A percentile compares a stretch with the other conserved stretches of the same genome.
These are phyloP conservation scores for Colletotrichum aenigma DNA, from an alignment of 2,329 filamentous ascomycete genomes.

Conservation along the genomic window DNA sequence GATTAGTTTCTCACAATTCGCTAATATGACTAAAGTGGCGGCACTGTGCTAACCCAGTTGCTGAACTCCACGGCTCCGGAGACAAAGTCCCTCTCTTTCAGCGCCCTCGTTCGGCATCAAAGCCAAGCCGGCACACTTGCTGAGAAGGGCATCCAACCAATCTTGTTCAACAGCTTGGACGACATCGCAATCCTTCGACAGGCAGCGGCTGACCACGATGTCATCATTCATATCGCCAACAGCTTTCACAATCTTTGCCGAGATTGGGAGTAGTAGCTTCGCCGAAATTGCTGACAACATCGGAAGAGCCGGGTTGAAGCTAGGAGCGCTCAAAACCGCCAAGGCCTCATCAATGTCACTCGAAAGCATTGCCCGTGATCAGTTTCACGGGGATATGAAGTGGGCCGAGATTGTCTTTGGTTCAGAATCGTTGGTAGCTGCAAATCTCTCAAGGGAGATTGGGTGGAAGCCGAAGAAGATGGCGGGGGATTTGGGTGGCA, in stretches of 20 bases:
- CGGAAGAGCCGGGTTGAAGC: not conserved
- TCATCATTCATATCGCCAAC: not conserved
- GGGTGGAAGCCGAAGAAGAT: not conserved
- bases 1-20: rapidly evolving
- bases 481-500: not conserved
- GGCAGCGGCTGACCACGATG: not conserved
- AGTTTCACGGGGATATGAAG: not conserved
- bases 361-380: not conserved
- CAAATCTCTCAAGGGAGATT: not conserved
- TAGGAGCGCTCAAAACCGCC: not conserved
- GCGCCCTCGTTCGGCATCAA: not conserved
- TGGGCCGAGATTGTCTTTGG: not conserved
- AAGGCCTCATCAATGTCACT: not conserved
- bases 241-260: not conserved
- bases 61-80: not conserved
- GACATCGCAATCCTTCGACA: not conserved
- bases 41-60: not conserved
- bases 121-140: not conserved
- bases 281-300: not conserved
- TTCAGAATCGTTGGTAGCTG: not conserved
- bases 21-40: rapidly evolving
- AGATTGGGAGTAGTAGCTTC: not conserved
- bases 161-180: rapidly evolving
- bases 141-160: not conserved
- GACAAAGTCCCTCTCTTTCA: not conserved